Evolutionary conservation across 306 rosid genomes (phyloP).

Genomic region (Luffa acutangula): DNA sequence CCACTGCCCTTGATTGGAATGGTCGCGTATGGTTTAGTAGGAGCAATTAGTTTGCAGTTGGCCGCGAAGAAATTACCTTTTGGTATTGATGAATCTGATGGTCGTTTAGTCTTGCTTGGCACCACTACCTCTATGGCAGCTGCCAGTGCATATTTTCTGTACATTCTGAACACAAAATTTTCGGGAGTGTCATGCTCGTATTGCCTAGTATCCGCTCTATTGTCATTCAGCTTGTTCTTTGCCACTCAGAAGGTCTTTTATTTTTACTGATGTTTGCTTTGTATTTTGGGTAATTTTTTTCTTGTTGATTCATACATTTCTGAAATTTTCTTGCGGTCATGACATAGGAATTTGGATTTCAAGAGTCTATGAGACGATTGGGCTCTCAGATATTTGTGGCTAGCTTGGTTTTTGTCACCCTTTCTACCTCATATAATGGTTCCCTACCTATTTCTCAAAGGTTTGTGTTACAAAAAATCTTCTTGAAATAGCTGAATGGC

Average conservation of each 20-base stretch:
- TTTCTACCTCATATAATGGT: conserved; percentile 45
- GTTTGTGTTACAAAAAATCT: conserved; percentile 14
- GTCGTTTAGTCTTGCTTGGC: conserved; percentile 45
- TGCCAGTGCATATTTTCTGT: conserved; percentile 73
- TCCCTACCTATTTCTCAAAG: conserved; percentile 44
- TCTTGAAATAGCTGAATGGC: neutral
- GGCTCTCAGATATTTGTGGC: conserved; percentile 54
- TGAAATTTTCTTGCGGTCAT: neutral
- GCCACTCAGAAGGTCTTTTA: conserved; percentile 35
- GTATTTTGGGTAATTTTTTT: neutral
- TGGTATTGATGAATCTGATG: conserved; percentile 42
- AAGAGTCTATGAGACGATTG: conserved; percentile 37
- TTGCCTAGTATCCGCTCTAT: conserved; percentile 58
- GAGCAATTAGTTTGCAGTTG: conserved; percentile 47
- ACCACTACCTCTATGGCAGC: conserved; percentile 73
- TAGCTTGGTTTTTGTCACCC: conserved; percentile 58
- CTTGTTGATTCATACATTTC: neutral
- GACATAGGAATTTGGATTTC: conserved; percentile 50
- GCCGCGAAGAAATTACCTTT: conserved; percentile 36
- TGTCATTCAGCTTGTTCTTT: conserved; percentile 65
- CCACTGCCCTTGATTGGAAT: conserved; percentile 83
- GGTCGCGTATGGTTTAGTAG: conserved; percentile 58
- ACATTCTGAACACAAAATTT: conserved; percentile 53
- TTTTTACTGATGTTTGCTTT: neutral
- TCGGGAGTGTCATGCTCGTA: conserved; percentile 59